phyloP scores from a whole-genome alignment of 768 basidiomycete species.

The Calocera viscosa region DNA sequence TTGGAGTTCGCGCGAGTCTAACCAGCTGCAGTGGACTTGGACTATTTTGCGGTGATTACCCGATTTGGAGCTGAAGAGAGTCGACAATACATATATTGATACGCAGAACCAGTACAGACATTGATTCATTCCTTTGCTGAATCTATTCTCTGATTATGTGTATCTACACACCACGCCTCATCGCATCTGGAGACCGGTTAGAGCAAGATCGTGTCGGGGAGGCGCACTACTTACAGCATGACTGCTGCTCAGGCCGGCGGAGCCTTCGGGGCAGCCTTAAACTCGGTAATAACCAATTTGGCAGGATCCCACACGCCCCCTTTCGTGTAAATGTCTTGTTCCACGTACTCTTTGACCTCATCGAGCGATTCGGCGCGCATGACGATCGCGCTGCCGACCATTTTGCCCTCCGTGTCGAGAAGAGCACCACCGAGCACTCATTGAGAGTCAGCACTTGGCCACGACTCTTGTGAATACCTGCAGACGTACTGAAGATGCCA shows the following conservation, averaged over 20 bases:
- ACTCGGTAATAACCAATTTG: background rate
- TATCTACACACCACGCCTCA: too few species aligned
- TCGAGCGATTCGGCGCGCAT: conserved; percentile 8
- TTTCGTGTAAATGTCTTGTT: background rate
- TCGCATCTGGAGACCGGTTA: too few species aligned
- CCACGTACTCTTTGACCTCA: background rate
- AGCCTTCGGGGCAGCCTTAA: background rate
- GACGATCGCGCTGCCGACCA: conserved; percentile 8
- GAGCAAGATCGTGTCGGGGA: too few species aligned
- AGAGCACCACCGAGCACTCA: conserved; percentile 8
- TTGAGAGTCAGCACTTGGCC: background rate
- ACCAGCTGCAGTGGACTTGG: background rate
- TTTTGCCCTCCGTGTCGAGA: conserved; percentile 6
- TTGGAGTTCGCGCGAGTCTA: too few species aligned
- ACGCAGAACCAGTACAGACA: too few species aligned
- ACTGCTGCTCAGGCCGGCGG: background rate
- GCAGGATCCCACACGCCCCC: background rate
- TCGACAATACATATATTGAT: too few species aligned
- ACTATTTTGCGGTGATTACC: background rate
- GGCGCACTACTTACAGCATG: too few species aligned
- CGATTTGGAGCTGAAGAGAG: too few species aligned
- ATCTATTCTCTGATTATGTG: too few species aligned
- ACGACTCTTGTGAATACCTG: background rate
- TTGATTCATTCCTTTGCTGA: too few species aligned
- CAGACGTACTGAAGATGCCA: background rate